A percentile compares a stretch with the other conserved stretches of the same genome.
Conservation (phyloP, 2,329 filamentous ascomycete species). For the Microdochium nivale region DNA sequence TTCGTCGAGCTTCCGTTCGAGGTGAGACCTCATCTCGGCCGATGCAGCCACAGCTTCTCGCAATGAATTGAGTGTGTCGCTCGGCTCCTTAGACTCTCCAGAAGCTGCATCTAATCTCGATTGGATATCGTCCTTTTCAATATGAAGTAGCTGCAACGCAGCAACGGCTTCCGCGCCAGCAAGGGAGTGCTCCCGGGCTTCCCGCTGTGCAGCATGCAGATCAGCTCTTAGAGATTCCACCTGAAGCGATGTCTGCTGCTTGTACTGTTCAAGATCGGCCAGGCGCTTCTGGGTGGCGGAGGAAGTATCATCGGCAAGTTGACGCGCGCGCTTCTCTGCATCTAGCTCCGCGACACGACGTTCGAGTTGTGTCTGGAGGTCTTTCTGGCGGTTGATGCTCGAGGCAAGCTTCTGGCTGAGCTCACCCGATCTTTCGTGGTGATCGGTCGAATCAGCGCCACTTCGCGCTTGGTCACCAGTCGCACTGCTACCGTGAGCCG, state of each 20-base stretch:
- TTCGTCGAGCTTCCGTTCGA: slow-evolving; percentile 77
- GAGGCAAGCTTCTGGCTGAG: slow-evolving; percentile 76
- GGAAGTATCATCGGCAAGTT: slow-evolving; percentile 81
- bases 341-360: slow-evolving; percentile 62
- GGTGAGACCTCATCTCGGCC: slow-evolving; percentile 61
- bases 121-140: slow-evolving; percentile 78
- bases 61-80: slow-evolving; percentile 63
- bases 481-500: slow-evolving; percentile 52
- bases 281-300: slow-evolving; percentile 77
- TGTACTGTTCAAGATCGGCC: slow-evolving; percentile 73
- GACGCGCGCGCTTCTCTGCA: slow-evolving; percentile 70
- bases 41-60: slow-evolving; percentile 73
- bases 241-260: slow-evolving; percentile 76
- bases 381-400: slow-evolving; percentile 68
- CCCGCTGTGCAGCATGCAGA: slow-evolving; percentile 69
- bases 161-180: slow-evolving; percentile 68
- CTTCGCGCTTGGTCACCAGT: slow-evolving; percentile 26
- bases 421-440: slow-evolving; percentile 50
- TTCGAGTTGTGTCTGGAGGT: slow-evolving; percentile 71
- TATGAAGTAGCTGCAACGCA: slow-evolving; percentile 62
- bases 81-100: slow-evolving; percentile 60
- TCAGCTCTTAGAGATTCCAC: slow-evolving; percentile 79
- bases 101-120: slow-evolving; percentile 59
- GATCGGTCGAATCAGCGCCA: slow-evolving; percentile 47
- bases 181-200: slow-evolving; percentile 74